phyloP scores from a whole-genome alignment of 192 early-diverging fungal genomes.

The Gigaspora rosea region DNA sequence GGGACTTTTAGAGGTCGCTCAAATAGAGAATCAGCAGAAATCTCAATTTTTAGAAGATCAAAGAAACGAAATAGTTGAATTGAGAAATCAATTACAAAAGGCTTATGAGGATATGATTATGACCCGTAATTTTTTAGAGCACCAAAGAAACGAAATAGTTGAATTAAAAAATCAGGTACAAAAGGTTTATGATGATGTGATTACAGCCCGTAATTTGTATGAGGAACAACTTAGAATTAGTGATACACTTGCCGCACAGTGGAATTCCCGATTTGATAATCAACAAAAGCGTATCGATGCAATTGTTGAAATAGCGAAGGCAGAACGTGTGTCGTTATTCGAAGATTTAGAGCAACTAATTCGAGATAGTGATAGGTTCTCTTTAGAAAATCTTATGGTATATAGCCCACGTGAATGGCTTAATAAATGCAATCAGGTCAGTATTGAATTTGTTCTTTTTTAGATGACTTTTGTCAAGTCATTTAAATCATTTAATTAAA shows the following conservation, averaged over 20 bases:
- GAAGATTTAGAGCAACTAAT: background rate
- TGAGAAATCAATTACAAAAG: too few species aligned
- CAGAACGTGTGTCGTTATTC: background rate
- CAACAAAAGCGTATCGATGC: conserved; percentile 13
- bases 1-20: background rate
- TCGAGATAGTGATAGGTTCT: too few species aligned
- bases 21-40: conserved; percentile 17
- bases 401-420: too few species aligned
- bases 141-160: conserved; percentile 10
- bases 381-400: too few species aligned
- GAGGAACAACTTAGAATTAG: conserved; percentile 6
- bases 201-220: conserved; percentile 2
- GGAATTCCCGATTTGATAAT: conserved; percentile 16
- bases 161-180: conserved; percentile 15
- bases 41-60: background rate
- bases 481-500: too few species aligned
- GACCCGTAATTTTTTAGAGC: too few species aligned
- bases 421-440: too few species aligned
- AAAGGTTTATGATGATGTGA: background rate
- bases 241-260: background rate
- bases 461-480: too few species aligned
- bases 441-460: too few species aligned
- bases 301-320: conserved; percentile 15
- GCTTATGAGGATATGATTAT: too few species aligned
- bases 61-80: background rate